Evolutionary conservation across 495 filamentous ascomycete species (phyloP), one percentile per base, ranked within the genome.

Genomic region (Lasiosphaeria hispida): DNA sequence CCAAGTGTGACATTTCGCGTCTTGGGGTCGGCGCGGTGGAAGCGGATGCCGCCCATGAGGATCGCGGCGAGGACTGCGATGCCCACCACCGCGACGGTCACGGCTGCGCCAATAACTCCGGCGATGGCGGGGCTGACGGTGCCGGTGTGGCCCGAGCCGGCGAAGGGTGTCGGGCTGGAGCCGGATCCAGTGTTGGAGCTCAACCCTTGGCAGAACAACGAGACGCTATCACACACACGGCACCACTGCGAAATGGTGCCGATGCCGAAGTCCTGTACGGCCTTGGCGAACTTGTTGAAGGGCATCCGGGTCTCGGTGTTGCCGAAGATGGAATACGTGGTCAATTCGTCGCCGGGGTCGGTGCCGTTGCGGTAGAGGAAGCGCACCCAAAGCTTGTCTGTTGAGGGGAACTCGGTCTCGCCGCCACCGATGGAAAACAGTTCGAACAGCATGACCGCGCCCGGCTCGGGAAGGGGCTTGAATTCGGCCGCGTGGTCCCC

Each of bases 401-500:
- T 44, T 11, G 54, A 11, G 0, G 74, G 69, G 53, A 63, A 71
- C 0, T 18, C 41, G 1, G 56, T 49, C n/a, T 62, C 50, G 48
- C 57, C 56, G 15, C 55, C 19, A 15, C 65, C 66, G n/a, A 67
- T 60, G 34, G 64, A 70, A 57, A 73, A 75, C 17, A 79, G 58
- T 61, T 79, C 76, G 43, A 79, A 76, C 7, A 73, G 59, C 63
- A 79, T 70, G 10, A 71, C 66, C 0, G 72, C 63, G 14, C 76
- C 75, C 3, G 72, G 72, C 10, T 63, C 37, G 7, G 76, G 76
- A 17, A 79, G 68, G 4, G 56, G 50, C 4, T 41, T 33, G 59
- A 77, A 77, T 3, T 56, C 19, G 17, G 39, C 36, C 10, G 47
- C 53, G 1, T 63, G 57, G 7, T 65, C 18, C 0, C 62, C 67